Percentiles rank a stretch among this genome's conserved stretches.
Conservation (phyloP, 2,329 filamentous ascomycete genomes). For the Penicillium hordei region DNA sequence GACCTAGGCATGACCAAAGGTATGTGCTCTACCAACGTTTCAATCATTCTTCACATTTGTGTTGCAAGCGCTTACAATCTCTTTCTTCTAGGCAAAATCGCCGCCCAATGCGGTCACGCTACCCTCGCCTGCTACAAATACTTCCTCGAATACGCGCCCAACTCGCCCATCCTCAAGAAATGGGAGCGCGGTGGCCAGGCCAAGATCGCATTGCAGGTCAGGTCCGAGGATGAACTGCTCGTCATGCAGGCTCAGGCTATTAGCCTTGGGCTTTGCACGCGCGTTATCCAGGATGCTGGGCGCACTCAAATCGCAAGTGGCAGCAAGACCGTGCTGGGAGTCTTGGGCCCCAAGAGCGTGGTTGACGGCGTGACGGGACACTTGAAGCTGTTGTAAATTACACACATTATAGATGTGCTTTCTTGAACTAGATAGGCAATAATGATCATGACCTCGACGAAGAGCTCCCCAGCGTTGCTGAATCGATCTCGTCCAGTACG, state of each 20-base stretch:
- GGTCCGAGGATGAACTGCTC: slow-evolving; percentile 76
- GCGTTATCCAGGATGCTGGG: slow-evolving; percentile 92
- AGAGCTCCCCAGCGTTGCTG: background rate
- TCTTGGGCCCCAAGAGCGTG: slow-evolving; percentile 77
- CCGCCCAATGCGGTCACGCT: slow-evolving; percentile 92
- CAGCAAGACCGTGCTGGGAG: slow-evolving; percentile 86
- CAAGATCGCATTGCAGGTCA: slow-evolving; percentile 89
- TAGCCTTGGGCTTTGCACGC: slow-evolving; percentile 79
- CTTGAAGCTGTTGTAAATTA: slow-evolving; percentile 72
- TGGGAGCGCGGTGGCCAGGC: slow-evolving; percentile 89
- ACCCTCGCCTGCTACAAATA: slow-evolving; percentile 96
- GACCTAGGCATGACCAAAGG: slow-evolving; percentile 98
- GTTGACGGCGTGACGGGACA: slow-evolving; percentile 83
- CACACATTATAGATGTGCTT: slow-evolving; percentile 1
- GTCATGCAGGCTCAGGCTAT: slow-evolving; percentile 77
- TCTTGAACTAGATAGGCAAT: slow-evolving; percentile 6
- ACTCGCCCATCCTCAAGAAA: slow-evolving; percentile 65
- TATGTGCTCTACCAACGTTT: slow-evolving; percentile 43
- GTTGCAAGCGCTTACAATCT: background rate
- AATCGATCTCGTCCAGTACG: background rate
- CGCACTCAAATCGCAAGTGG: slow-evolving; percentile 94
- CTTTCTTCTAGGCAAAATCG: slow-evolving; percentile 76
- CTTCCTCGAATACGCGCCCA: slow-evolving; percentile 58
- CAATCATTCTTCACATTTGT: background rate
- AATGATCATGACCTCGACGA: slow-evolving; percentile 24